Conservation (phyloP, 768 basidiomycete genomes). For the Leccinum disarticulatum region DNA sequence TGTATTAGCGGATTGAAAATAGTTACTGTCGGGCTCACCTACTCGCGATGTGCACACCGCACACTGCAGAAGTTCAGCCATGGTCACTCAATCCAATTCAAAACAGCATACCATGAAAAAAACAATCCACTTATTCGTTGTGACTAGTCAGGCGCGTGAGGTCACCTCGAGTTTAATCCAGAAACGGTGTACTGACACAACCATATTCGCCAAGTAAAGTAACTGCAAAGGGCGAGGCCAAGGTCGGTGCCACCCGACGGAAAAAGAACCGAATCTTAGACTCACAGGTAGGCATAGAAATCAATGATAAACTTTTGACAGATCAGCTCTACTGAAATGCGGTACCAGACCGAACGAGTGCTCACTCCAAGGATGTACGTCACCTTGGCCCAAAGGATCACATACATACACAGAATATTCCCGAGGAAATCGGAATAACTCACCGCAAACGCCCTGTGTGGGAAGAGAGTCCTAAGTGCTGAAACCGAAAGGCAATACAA, state of each 20-base stretch:
- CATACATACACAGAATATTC: neutral
- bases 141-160: slow-evolving; percentile 19
- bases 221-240: slow-evolving; percentile 8
- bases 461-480: neutral
- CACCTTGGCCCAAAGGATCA: slow-evolving; percentile 9
- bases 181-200: slow-evolving; percentile 18
- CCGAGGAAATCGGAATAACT: neutral
- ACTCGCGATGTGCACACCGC: slow-evolving; percentile 21
- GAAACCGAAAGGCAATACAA: slow-evolving; percentile 41
- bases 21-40: slow-evolving; percentile 1
- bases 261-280: neutral
- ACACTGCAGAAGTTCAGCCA: slow-evolving; percentile 8
- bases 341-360: neutral
- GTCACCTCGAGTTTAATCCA: neutral
- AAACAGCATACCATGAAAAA: slow-evolving; percentile 19
- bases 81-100: neutral
- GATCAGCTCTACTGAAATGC: slow-evolving; percentile 3
- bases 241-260: neutral
- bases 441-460: neutral
- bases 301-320: slow-evolving; percentile 23
- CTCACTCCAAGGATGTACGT: slow-evolving; percentile 28
- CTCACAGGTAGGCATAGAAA: slow-evolving; percentile 28
- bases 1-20: neutral
- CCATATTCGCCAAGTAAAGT: slow-evolving; percentile 32
- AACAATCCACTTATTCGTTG: slow-evolving; percentile 13